Conservation (phyloP, 768 basidiomycete species). For the Termitomyces sp. region DNA sequence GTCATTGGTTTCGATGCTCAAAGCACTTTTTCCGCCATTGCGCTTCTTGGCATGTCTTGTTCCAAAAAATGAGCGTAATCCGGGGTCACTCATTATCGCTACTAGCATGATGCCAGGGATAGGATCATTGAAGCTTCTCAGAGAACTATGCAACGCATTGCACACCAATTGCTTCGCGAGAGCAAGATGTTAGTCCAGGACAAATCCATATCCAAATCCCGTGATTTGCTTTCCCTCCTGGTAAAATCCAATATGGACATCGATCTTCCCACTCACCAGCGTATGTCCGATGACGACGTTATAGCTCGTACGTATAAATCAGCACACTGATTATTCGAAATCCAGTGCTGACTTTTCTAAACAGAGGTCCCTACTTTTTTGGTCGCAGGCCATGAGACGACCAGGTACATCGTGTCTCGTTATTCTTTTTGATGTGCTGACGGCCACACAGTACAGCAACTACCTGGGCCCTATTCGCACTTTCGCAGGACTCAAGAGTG, state of each 20-base stretch:
- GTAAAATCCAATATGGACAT: constrained; percentile 48
- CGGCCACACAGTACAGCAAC: constrained; percentile 29
- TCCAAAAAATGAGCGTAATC: constrained; percentile 22
- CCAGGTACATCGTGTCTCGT: constrained; percentile 21
- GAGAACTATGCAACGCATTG: constrained; percentile 33
- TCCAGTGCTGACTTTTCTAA: not conserved
- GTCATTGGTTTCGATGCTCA: constrained; percentile 18
- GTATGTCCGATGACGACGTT: constrained; percentile 14
- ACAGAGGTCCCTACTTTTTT: constrained; percentile 45
- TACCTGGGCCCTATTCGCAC: constrained; percentile 55
- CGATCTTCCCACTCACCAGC: constrained; percentile 22
- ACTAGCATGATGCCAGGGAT: constrained; percentile 12
- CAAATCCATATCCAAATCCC: constrained; percentile 24
- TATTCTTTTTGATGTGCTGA: not conserved
- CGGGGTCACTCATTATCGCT: not conserved
- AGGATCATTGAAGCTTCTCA: constrained; percentile 16
- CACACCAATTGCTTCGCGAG: constrained; percentile 31
- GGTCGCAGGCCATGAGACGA: constrained; percentile 42
- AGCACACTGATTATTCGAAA: not conserved
- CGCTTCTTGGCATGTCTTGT: constrained; percentile 24
- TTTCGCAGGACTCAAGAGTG: constrained; percentile 39
- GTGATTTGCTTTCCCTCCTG: constrained; percentile 42
- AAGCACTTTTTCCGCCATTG: constrained; percentile 25
- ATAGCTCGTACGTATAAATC: constrained; percentile 7
- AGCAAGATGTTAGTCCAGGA: constrained; percentile 29